Evolutionary conservation across 106 monocot genomes (phyloP), one percentile per base, ranked within the genome.

Genomic region (Narthecium ossifragum): DNA sequence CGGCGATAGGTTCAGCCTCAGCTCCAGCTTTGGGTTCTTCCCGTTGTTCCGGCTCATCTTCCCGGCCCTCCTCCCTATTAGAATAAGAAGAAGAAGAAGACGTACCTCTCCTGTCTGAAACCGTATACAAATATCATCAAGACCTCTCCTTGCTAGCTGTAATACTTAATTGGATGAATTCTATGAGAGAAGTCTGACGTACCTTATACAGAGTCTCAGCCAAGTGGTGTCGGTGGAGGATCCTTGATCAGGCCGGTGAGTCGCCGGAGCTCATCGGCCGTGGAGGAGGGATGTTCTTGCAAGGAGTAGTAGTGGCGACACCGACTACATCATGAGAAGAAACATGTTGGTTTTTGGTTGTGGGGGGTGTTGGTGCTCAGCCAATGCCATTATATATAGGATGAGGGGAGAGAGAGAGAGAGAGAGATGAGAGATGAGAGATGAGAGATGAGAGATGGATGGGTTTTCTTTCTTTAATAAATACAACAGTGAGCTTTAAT

Each of bases 1-100:
- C 59, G 28, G 68, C 39, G 85, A 72, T 29, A 82, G 55, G 71
- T 85, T 82, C 69, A 85, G 66, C 69, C 74, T 78, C 67, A 88
- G 75, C 58, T 88, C 76, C 54, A 75, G 4, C 70, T 64, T 84
- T 0, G 80, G 46, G 66, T 63, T 60, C 75, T 75, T 88, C 57
- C 78, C 75, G 65, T 75, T 81, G 78, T 74, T 81, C 11, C 81
- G 59, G 68, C 92, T 93, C 92, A 88, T 90, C 55, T 27, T 60
- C 38, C 43, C 52, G 21, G 8, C 2, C 23, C 15, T 7, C 41
- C 15, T 53, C 30, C 51, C 53, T 30, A 21, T 17, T 53, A 30
- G 34, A 23, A 6, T 10, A 33, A 26, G 26, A 36, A 31, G 27
- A 43, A 29, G n/a, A 28, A 23, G 5, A 30, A 29, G 6, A 30